These are phyloP conservation scores for Trichoderma citrinoviride DNA, from an alignment of 2,329 filamentous ascomycete species.

Conservation along the genomic window DNA sequence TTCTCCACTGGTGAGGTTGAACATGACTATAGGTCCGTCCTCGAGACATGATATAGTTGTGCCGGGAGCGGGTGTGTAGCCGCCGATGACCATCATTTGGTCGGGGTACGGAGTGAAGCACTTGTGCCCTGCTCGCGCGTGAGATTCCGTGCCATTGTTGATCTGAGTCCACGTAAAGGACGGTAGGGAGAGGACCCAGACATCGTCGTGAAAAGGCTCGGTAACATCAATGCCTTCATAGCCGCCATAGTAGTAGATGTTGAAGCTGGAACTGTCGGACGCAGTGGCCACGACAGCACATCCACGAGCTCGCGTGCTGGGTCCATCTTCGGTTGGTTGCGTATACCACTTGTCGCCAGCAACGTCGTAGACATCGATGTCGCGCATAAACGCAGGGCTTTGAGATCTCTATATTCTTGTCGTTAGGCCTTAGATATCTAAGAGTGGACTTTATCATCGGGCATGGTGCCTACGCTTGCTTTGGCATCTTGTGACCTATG, in stretches of 20 bases:
- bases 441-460: background rate
- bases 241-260: constrained; percentile 83
- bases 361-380: constrained; percentile 76
- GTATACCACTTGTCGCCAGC: constrained; percentile 64
- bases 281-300: constrained; percentile 74
- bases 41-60: constrained; percentile 46
- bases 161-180: constrained; percentile 74
- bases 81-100: constrained; percentile 77
- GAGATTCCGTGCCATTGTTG: constrained; percentile 46
- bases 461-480: constrained; percentile 34
- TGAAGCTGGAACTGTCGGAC: constrained; percentile 69
- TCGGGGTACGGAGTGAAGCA: constrained; percentile 74
- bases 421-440: constrained; percentile 4
- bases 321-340: constrained; percentile 62
- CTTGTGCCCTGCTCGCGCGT: constrained; percentile 67
- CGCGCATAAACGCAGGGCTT: constrained; percentile 68
- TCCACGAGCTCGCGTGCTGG: constrained; percentile 57
- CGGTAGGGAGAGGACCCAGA: constrained; percentile 78
- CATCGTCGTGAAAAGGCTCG: constrained; percentile 56
- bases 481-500: constrained; percentile 31
- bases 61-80: constrained; percentile 45
- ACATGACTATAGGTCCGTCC: constrained; percentile 58
- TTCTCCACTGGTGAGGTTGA: constrained; percentile 66
- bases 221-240: constrained; percentile 53
- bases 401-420: constrained; percentile 49